Base-by-base conservation (phyloP, 371 early-diverging fungal genomes). In the Haplosporangium sp. region DNA sequence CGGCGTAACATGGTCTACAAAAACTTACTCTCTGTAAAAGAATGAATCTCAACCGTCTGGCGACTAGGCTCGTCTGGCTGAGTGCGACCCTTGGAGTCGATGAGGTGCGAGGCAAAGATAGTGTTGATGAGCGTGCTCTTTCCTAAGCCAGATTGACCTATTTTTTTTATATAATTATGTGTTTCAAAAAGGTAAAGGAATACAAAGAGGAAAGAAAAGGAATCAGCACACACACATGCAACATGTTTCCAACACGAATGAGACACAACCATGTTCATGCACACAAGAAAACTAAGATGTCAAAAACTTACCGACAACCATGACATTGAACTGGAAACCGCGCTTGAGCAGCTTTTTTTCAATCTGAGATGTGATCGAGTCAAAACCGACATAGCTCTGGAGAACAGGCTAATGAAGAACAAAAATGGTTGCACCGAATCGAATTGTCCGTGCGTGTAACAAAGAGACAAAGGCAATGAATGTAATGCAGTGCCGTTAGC, bases 61-160 rank as follows among this genome's bases (percentile, higher is more conserved):
- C 94, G 87, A 54, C 88, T 86, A 55, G 91, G 87, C 74, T 94
- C 94, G 74, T 89, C 88, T 62, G 91, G 88, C 62, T 83, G 84
- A 59, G 87, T 85, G 67, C 94, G 91, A 51, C 91, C 95, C 85
- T 94, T 93, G 73, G 89, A 90, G 80, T 95, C 94, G 69, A 94
- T 90, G 70, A 95, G 85, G 63, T 95, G 95, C 36, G 92, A 88
- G 47, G 95, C 90, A 83, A 95, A 95, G 66, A 94, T 87, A 67
- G 99, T 98, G 89, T 98, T 99, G 80, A 99, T 92, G 62, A 99
- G 88, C 40, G 99, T 99, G 12, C 99, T 96, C 85, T 99, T 98
- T 68, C 99, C 99, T 65, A 99, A 87, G 23, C 99, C 99, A 62
- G 96, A 93, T 91, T 98, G 97, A 64, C 99, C 96, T 92, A 23